Evolutionary conservation across 106 monocot species (phyloP), one percentile per base, ranked within the genome.

Genomic region (Allium cepa): DNA sequence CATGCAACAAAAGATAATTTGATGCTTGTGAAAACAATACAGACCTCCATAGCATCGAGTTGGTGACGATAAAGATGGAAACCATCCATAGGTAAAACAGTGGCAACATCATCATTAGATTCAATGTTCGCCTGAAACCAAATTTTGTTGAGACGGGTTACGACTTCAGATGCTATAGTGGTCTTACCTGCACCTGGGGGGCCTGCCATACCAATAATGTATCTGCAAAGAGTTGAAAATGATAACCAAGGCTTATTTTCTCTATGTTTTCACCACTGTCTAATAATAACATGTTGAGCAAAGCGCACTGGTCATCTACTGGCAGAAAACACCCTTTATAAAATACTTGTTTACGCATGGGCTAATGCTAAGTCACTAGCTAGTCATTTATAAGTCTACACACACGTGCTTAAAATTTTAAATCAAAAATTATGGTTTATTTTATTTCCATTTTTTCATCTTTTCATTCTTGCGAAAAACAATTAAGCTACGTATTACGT

Each of bases 11-110:
- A 62, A 26, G 0, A 58, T 12, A 62, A 62, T 26, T 36, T 36
- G 3, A 36, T 5, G 36, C 36, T 36, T 36, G 3, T 9, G 17
- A 13, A 13, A 64, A 62, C 10, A 50, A 64, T 59, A 52, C 76
- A 57, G 59, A 90, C 97, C 88, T 97, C 89, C 97, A 92, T 90
- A 47, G 76, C 81, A 68, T 92, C 87, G 15, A 97, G 80, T 65
- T 97, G 92, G 73, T 88, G 87, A 27, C 87, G 87, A 58, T 97
- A 92, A 16, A 97, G 81, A 78, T 97, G 97, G 72, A 97, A 97
- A 61, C 97, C 97, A 79, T 97, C 97, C 97, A 97, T 97, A 1
- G 97, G 97, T 77, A 97, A 80, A 26, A 84, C 75, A 46, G 77
- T 79, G 17, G 85, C 92, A 71, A 97, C 53, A 69, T 80, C 82